Conservation (phyloP, 208 protist species). For the Leishmania martiniquensis region DNA sequence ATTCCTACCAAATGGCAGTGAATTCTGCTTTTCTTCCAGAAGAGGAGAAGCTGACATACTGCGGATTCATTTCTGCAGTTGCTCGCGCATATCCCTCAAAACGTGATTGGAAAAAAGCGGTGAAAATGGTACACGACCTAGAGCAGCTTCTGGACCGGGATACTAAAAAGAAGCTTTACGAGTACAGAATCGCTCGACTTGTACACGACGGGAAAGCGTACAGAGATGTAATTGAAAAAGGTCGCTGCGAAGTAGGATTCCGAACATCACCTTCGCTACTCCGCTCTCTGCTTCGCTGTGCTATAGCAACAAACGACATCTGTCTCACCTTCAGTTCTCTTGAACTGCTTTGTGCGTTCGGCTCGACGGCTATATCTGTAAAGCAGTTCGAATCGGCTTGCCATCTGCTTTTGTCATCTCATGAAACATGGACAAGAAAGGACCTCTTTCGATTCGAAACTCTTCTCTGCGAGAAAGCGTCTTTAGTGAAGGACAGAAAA, state of each 20-base stretch:
- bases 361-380: slow-evolving; percentile 2
- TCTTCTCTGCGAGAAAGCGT: slow-evolving; percentile 8
- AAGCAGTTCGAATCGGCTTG: slow-evolving; percentile 19
- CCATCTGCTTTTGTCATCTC: slow-evolving; percentile 6
- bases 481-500: slow-evolving; percentile 6
- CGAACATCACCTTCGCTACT: slow-evolving; percentile 25
- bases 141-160: slow-evolving; percentile 10
- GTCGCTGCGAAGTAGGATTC: slow-evolving; percentile 14
- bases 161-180: slow-evolving; percentile 16
- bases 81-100: slow-evolving; percentile 23
- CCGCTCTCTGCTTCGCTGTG: slow-evolving; percentile 29
- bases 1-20: slow-evolving; percentile 26
- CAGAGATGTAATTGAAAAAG: slow-evolving; percentile 11
- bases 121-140: slow-evolving; percentile 6
- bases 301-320: slow-evolving; percentile 9
- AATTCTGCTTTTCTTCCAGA: slow-evolving; percentile 34
- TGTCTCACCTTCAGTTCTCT: slow-evolving; percentile 6
- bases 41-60: slow-evolving; percentile 22
- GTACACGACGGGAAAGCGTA: slow-evolving; percentile 27
- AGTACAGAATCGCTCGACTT: slow-evolving; percentile 26
- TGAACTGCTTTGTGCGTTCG: slow-evolving; percentile 5
- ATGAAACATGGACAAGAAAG: not conserved
- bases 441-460: slow-evolving; percentile 22
- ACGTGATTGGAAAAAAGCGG: slow-evolving; percentile 22
- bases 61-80: slow-evolving; percentile 30